These are phyloP conservation scores for Theobroma cacao DNA, from an alignment of 345 rosid species.

Conservation along the genomic window DNA sequence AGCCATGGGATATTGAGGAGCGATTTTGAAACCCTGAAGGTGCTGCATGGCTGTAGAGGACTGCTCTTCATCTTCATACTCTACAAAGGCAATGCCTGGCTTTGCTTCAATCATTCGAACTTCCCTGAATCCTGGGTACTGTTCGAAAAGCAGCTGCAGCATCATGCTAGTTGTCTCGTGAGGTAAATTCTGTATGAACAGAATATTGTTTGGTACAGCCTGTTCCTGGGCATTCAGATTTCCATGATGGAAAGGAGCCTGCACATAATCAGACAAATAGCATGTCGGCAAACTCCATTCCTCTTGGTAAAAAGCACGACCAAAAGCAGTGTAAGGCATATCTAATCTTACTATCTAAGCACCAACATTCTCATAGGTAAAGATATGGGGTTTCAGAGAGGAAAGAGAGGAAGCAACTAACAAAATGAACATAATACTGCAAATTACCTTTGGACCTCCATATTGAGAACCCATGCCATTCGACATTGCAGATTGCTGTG, in stretches of 20 bases:
- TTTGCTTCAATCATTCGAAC: constrained; percentile 88
- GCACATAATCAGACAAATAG: constrained; percentile 9
- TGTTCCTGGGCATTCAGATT: constrained; percentile 48
- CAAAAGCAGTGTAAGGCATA: not conserved
- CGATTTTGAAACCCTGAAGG: constrained; percentile 87
- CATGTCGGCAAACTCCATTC: not conserved
- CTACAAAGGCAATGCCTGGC: constrained; percentile 95
- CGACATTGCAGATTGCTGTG: constrained; percentile 49
- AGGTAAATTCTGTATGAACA: constrained; percentile 92
- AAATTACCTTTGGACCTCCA: constrained; percentile 59
- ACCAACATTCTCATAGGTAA: not conserved
- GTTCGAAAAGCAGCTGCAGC: constrained; percentile 77
- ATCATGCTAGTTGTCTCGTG: constrained; percentile 75
- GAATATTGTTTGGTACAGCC: constrained; percentile 74
- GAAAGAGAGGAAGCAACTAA: not conserved
- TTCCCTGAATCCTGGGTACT: constrained; percentile 90
- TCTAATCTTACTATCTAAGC: not conserved
- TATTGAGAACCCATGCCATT: constrained; percentile 57
- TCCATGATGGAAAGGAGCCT: constrained; percentile 60
- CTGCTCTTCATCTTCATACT: constrained; percentile 82
- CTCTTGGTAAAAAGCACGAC: not conserved
- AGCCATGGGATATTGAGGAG: constrained; percentile 82
- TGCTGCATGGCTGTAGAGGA: constrained; percentile 84
- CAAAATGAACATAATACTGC: not conserved
- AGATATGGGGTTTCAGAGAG: not conserved